Conservation (phyloP, 352 stramenopile genomes). For the Phytophthora idaei region DNA sequence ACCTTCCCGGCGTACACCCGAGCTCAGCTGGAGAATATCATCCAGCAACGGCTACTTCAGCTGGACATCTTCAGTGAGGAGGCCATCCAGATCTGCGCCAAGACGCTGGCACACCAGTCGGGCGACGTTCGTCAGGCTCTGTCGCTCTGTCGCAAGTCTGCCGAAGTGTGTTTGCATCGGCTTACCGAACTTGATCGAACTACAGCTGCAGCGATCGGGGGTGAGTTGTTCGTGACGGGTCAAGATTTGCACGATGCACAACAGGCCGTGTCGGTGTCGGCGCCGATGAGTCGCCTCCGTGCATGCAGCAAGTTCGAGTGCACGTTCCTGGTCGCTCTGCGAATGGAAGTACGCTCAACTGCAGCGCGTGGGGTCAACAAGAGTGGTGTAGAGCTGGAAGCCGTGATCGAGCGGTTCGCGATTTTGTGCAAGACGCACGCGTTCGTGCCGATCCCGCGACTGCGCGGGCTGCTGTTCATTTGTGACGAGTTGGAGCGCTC, state of each 20-base stretch:
- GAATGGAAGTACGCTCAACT: slow-evolving; percentile 60
- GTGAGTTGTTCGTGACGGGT: slow-evolving; percentile 45
- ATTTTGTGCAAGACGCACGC: slow-evolving; percentile 76
- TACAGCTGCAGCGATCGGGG: background rate
- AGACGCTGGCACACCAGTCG: slow-evolving; percentile 69
- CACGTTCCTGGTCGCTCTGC: slow-evolving; percentile 68
- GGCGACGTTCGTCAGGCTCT: slow-evolving; percentile 71
- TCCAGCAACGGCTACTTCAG: slow-evolving; percentile 60
- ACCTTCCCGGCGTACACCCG: slow-evolving; percentile 71
- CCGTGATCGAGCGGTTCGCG: slow-evolving; percentile 62
- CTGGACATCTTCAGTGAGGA: slow-evolving; percentile 67
- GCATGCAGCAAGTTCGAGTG: slow-evolving; percentile 77
- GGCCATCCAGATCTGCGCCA: slow-evolving; percentile 68
- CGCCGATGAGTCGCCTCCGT: slow-evolving; percentile 55
- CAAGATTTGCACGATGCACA: slow-evolving; percentile 66
- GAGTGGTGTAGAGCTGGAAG: slow-evolving; percentile 58
- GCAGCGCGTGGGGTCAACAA: slow-evolving; percentile 30
- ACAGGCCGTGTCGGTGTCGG: slow-evolving; percentile 55
- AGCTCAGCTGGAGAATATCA: slow-evolving; percentile 69
- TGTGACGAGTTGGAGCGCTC: slow-evolving; percentile 72
- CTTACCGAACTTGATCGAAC: slow-evolving; percentile 15
- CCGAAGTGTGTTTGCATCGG: slow-evolving; percentile 58
- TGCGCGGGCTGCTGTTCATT: slow-evolving; percentile 59
- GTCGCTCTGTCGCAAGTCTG: slow-evolving; percentile 69
- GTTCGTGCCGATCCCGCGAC: slow-evolving; percentile 56